Percentiles rank a stretch among this genome's conserved stretches.
phyloP scores from a whole-genome alignment of 2,329 filamentous ascomycete species.

The Penicillium sp. region DNA sequence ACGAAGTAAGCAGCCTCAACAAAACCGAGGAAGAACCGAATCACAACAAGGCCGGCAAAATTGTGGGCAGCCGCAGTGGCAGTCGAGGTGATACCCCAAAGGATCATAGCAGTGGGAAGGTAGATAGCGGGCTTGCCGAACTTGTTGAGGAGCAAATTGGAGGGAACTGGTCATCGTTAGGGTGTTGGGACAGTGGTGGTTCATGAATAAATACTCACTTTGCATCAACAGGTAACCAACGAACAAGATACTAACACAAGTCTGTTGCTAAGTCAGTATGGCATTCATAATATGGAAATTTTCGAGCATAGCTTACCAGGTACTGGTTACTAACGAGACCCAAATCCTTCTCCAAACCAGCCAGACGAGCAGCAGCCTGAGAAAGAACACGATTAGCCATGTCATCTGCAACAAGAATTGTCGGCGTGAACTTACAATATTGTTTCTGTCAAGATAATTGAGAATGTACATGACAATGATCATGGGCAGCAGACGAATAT shows the following conservation, averaged over 20 bases:
- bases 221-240: conserved; percentile 70
- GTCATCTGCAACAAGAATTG: background rate
- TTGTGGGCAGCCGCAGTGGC: conserved; percentile 46
- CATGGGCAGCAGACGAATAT: conserved; percentile 70
- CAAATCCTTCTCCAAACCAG: conserved; percentile 40
- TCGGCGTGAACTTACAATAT: conserved; percentile 56
- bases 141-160: conserved; percentile 21
- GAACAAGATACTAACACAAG: conserved; percentile 52
- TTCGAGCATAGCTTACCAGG: background rate
- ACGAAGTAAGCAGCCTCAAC: conserved; percentile 48
- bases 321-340: conserved; percentile 28
- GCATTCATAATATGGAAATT: background rate
- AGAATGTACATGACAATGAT: conserved; percentile 77
- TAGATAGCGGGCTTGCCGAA: conserved; percentile 59
- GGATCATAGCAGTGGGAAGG: conserved; percentile 60
- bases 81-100: conserved; percentile 68
- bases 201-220: conserved; percentile 31
- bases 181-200: background rate
- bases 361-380: conserved; percentile 34
- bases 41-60: conserved; percentile 55
- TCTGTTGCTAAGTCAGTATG: conserved; percentile 21
- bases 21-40: conserved; percentile 55
- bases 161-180: conserved; percentile 14
- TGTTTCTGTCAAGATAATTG: conserved; percentile 71
- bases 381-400: background rate